Conservation (phyloP, 2,329 filamentous ascomycete species). For the Xylaria digitata region DNA sequence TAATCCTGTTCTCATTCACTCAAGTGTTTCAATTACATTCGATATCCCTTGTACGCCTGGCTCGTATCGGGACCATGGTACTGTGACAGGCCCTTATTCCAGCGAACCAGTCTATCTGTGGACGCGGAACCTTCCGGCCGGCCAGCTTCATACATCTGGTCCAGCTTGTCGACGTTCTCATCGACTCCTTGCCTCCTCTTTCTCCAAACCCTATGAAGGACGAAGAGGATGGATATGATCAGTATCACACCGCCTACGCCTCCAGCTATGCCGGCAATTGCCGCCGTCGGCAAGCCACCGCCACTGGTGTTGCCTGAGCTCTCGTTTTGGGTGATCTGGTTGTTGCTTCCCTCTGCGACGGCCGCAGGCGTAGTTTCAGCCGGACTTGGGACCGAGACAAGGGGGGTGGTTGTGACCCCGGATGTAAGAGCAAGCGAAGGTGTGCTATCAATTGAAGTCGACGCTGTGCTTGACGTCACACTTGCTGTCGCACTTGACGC, state of each 20-base stretch:
- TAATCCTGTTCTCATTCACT: not conserved
- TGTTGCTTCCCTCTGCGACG: slow-evolving; percentile 25
- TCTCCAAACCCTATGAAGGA: slow-evolving; percentile 48
- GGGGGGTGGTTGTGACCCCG: slow-evolving; percentile 8
- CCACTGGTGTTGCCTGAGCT: slow-evolving; percentile 26
- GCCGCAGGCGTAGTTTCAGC: slow-evolving; percentile 22
- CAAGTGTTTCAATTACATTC: slow-evolving; percentile 40
- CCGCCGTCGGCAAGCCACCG: slow-evolving; percentile 39
- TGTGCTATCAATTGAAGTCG: slow-evolving; percentile 22
- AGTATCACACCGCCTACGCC: slow-evolving; percentile 46
- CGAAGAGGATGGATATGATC: slow-evolving; percentile 43
- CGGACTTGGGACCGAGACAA: slow-evolving; percentile 7
- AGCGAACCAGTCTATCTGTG: slow-evolving; percentile 45
- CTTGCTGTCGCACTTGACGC: not conserved
- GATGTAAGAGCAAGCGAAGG: slow-evolving; percentile 12
- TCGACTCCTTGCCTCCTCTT: slow-evolving; percentile 47
- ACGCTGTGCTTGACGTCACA: slow-evolving; percentile 19
- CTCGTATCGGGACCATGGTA: slow-evolving; percentile 44
- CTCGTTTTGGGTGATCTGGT: slow-evolving; percentile 40
- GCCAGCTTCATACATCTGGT: slow-evolving; percentile 48
- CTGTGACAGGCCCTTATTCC: slow-evolving; percentile 49
- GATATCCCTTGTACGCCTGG: slow-evolving; percentile 45
- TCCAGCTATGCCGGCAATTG: slow-evolving; percentile 48
- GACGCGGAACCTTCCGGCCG: slow-evolving; percentile 44
- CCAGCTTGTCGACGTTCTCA: slow-evolving; percentile 44